phyloP scores from a whole-genome alignment of 1,284 basidiomycete species.

The Ceratobasidium sp. region DNA sequence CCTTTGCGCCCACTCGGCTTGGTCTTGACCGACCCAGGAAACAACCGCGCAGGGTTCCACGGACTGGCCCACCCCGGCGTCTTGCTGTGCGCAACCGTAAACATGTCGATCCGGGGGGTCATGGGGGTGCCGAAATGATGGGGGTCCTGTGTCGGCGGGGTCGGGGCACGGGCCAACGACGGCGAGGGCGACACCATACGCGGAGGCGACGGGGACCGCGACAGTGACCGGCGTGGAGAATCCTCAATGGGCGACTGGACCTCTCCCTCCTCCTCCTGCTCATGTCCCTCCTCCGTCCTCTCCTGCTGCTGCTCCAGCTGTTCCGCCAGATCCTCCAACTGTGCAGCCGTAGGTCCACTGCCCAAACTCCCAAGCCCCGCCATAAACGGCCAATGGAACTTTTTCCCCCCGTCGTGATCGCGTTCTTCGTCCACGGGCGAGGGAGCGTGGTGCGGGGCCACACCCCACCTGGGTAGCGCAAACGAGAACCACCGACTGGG shows the following conservation, averaged over 20 bases:
- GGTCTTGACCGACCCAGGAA: neutral
- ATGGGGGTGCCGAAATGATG: neutral
- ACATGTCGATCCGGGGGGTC: conserved; percentile 54
- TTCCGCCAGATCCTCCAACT: conserved; percentile 24
- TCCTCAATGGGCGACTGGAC: neutral
- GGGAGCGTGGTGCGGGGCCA: neutral
- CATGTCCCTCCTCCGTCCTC: neutral
- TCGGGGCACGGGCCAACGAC: neutral
- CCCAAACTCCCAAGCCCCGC: conserved; percentile 28
- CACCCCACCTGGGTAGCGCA: conserved; percentile 15
- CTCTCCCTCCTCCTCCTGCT: neutral
- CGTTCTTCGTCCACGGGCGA: conserved; percentile 28
- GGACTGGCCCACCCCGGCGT: conserved; percentile 73
- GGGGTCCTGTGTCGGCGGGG: neutral
- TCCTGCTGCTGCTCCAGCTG: conserved; percentile 8
- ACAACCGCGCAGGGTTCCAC: conserved; percentile 58
- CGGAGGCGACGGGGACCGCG: neutral
- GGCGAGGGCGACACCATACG: conserved; percentile 7
- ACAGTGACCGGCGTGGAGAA: neutral
- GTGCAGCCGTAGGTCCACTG: conserved; percentile 22
- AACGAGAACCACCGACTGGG: conserved; percentile 27
- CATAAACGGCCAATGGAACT: conserved; percentile 38
- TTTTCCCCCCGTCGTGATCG: conserved; percentile 28
- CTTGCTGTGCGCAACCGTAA: conserved; percentile 60
- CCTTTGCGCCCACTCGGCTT: neutral